Base-by-base conservation (phyloP, 106 monocot genomes). In the Apostasia shenzhenica region DNA sequence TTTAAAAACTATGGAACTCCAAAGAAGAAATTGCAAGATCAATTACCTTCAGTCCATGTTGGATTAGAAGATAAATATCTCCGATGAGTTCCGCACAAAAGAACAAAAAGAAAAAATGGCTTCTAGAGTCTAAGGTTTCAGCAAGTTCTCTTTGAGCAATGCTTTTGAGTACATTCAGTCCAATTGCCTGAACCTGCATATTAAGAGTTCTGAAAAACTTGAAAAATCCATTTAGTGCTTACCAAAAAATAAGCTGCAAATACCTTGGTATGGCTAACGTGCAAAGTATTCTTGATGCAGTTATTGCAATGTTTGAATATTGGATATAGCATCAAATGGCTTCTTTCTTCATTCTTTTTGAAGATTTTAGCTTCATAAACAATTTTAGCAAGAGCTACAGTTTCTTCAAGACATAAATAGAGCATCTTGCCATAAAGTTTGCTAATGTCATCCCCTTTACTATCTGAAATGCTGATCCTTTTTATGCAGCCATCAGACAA, bases 341-440 rank as follows among this genome's bases (percentile, higher is more conserved):
- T 56, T 43, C 46, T 68, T 59, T 59, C 65, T 66, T 75, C 62
- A 38, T 78, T 67, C 61, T 62, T 46, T 61, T 42, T 12, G 43
- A 73, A 59, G 69, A 55, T 14, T n/a, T 59, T 65, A 14, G 38
- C 77, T 57, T 76, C 79, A 80, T 86, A 71, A 82, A 75, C 77
- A 66, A 88, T 42, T 76, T 60, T 84, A 68, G 88, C 79, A 74
- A 92, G 67, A 48, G 76, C 69, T 55, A 73, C 55, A 10, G 65
- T 70, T 75, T 92, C 89, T 83, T 89, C 92, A 40, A 97, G 67
- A 69, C 74, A 92, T 56, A 84, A 89, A 70, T 70, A 49, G 51
- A 92, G 81, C 67, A 87, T 83, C 70, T 89, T 89, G 50, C 69
- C 68, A 47, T 84, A 66, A 67, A 86, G 72, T 69, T 78, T 92